These are phyloP conservation scores for Lophiostoma macrostomum DNA, from an alignment of 495 filamentous ascomycete genomes.

Conservation along the genomic window DNA sequence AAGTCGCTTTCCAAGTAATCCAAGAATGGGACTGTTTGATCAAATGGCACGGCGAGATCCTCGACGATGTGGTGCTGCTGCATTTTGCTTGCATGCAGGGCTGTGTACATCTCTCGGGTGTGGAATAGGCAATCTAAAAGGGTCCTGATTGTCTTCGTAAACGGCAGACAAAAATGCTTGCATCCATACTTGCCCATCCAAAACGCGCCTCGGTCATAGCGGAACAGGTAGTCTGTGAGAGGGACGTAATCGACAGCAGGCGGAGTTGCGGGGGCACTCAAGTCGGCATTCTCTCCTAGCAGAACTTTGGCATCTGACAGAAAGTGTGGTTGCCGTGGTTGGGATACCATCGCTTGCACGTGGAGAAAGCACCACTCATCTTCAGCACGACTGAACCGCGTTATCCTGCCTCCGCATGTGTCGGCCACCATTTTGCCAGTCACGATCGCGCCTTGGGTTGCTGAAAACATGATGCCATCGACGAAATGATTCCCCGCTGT, in stretches of 20 bases:
- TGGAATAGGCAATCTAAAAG: slow-evolving; percentile 61
- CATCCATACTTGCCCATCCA: slow-evolving; percentile 57
- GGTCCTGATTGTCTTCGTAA: slow-evolving; percentile 52
- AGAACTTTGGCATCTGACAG: too few relatives aligned
- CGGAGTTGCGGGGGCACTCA: too few relatives aligned
- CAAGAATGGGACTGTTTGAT: slow-evolving; percentile 46
- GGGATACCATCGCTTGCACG: slow-evolving; percentile 29
- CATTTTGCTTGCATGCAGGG: slow-evolving; percentile 52
- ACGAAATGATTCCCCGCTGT: slow-evolving; percentile 39
- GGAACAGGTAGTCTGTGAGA: slow-evolving; percentile 58
- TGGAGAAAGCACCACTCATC: slow-evolving; percentile 61
- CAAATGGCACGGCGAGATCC: slow-evolving; percentile 55
- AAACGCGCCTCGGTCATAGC: slow-evolving; percentile 62
- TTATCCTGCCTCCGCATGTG: slow-evolving; percentile 16
- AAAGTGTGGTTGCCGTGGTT: too few relatives aligned
- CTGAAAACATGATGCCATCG: slow-evolving; percentile 48
- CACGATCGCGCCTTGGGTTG: slow-evolving; percentile 50
- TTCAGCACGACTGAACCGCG: slow-evolving; percentile 40
- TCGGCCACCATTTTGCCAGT: slow-evolving; percentile 48
- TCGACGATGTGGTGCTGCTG: slow-evolving; percentile 54
- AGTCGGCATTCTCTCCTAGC: too few relatives aligned
- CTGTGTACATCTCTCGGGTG: slow-evolving; percentile 61
- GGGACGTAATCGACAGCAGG: slow-evolving; percentile 48
- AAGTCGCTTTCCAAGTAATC: slow-evolving; percentile 45
- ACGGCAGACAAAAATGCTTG: slow-evolving; percentile 52